Evolutionary conservation across 805 yeast species (phyloP), one percentile per base, ranked within the genome.

Genomic region (Phaffomyces antillensis): DNA sequence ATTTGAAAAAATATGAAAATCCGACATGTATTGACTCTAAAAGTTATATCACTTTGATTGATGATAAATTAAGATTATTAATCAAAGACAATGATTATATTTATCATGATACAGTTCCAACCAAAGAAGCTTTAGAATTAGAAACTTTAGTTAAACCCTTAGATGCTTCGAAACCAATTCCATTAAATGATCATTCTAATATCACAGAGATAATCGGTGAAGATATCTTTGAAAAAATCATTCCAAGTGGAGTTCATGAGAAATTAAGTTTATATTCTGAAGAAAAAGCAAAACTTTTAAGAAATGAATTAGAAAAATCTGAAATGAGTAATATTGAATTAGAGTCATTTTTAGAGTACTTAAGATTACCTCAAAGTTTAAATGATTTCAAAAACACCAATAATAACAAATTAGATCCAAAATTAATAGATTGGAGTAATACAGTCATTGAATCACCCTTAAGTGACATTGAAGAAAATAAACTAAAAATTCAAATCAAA

Each of bases 31-130:
- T 53, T 28, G 71, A 68, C 41, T 58, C 58, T 33, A 63, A 62
- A 18, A 48, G 54, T 2, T 57, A 64, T 36, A 60, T 63, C 35
- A 59, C 64, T 3, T 45, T 63, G 4, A 50, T 62, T 6, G 72
- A 69, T 16, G 63, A 61, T 15, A 68, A 71, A 40, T 50, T 67
- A 13, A 61, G 60, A 25, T 53, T 62, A 3, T 54, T 86, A 53
- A 79, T 75, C 24, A 88, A 85, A 52, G 98, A 91, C 58, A 91
- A 91, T 57, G 97, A 91, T 59, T 83, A 79, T 54, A 86, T 91
- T 33, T 91, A 86, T 59, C 96, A 93, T 62, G 91, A 84, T 18
- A 55, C 71, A 1, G 67, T 90, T 13, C 96, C 96, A 1, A 67
- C 76, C 5, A 64, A 65, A 28, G 76, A 76, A 20, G 63, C 82